Percentiles rank a stretch among this genome's conserved stretches.
These are phyloP conservation scores for Candida coleopterorum DNA, from an alignment of 805 yeast species.

Conservation along the genomic window DNA sequence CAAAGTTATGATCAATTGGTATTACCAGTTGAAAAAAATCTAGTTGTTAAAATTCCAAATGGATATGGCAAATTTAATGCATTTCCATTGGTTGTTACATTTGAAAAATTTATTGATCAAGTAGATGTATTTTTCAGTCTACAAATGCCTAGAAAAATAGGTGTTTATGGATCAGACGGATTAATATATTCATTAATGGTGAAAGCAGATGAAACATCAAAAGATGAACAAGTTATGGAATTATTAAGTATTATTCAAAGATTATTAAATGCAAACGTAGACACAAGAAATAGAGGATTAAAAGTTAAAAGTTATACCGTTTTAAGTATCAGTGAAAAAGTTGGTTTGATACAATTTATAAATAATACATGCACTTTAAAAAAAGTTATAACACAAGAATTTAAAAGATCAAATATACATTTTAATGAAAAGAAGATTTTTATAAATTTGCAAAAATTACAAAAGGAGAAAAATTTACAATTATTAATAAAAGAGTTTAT, in stretches of 20 bases:
- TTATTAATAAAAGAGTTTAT: slow-evolving; percentile 20
- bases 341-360: slow-evolving; percentile 76
- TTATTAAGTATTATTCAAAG: slow-evolving; percentile 84
- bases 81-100: slow-evolving; percentile 45
- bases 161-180: slow-evolving; percentile 75
- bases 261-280: slow-evolving; percentile 59
- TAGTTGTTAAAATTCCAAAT: slow-evolving; percentile 61
- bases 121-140: slow-evolving; percentile 75
- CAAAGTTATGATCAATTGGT: slow-evolving; percentile 46
- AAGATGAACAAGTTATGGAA: slow-evolving; percentile 92
- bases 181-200: slow-evolving; percentile 69
- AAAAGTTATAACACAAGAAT: slow-evolving; percentile 23
- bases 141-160: slow-evolving; percentile 80
- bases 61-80: slow-evolving; percentile 37
- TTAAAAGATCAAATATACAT: slow-evolving; percentile 20
- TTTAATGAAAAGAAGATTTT: slow-evolving; percentile 1
- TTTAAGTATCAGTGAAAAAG: slow-evolving; percentile 75
- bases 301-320: slow-evolving; percentile 82
- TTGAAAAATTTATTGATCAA: slow-evolving; percentile 57
- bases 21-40: slow-evolving; percentile 68
- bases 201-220: slow-evolving; percentile 88
- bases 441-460: slow-evolving; percentile 12
- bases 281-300: slow-evolving; percentile 67
- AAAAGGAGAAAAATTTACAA: slow-evolving; percentile 11
- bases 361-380: slow-evolving; percentile 34